A percentile compares a stretch with the other conserved stretches of the same genome.
phyloP scores from a whole-genome alignment of 768 basidiomycete genomes.

The Boletus bicolor region DNA sequence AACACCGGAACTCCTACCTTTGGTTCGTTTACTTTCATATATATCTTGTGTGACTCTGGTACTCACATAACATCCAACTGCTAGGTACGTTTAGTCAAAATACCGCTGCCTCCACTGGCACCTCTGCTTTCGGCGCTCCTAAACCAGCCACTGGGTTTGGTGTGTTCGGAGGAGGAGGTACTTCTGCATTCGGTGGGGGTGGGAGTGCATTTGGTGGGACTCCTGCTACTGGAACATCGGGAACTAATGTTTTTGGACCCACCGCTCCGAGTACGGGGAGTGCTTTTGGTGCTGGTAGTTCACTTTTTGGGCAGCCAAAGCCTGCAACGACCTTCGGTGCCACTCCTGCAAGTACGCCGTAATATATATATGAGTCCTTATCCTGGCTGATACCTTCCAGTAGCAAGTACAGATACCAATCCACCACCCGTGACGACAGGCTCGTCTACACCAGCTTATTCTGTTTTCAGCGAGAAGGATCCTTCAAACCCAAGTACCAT shows the following conservation, averaged over 20 bases:
- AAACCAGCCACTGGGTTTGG: constrained; percentile 78
- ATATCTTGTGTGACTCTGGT: not conserved
- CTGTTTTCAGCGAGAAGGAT: constrained; percentile 65
- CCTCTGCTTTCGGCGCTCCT: constrained; percentile 56
- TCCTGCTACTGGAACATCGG: constrained; percentile 30
- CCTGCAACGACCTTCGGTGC: constrained; percentile 44
- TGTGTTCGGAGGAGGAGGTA: constrained; percentile 63
- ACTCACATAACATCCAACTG: constrained; percentile 6
- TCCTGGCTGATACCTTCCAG: constrained; percentile 10
- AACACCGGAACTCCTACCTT: constrained; percentile 34
- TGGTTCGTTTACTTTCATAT: constrained; percentile 26
- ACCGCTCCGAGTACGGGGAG: constrained; percentile 28
- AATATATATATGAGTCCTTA: not conserved
- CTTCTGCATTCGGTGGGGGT: constrained; percentile 48
- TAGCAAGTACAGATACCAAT: constrained; percentile 35
- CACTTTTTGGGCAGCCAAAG: constrained; percentile 58
- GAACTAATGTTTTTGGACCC: constrained; percentile 35
- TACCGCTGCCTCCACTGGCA: constrained; percentile 34
- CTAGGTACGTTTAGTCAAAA: constrained; percentile 42
- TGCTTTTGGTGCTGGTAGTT: constrained; percentile 44
- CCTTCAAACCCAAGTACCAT: constrained; percentile 38
- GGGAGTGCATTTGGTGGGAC: constrained; percentile 40
- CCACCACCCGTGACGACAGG: constrained; percentile 65
- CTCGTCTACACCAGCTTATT: constrained; percentile 62
- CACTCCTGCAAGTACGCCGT: constrained; percentile 32